Evolutionary conservation across 1,284 basidiomycete genomes (phyloP), one percentile per base, ranked within the genome.

Genomic region (Pyrrhoderma lamaoense): DNA sequence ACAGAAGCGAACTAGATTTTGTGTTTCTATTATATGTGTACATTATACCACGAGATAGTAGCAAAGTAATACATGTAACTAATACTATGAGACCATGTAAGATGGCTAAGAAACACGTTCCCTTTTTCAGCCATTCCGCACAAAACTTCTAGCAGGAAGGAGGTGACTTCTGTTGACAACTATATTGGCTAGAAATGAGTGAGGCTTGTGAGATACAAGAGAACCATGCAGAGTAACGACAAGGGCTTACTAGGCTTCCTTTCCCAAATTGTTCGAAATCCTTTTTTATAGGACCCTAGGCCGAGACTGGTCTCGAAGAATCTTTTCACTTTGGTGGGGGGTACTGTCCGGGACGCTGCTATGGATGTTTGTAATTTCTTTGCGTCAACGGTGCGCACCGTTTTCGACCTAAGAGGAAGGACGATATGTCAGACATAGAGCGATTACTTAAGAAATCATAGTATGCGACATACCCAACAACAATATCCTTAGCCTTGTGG

Each of bases 401-500:
- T 49, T 25, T 52, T 56, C 19, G 50, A 48, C 22, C 54, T 56
- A 44, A 11, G 27, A 5, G 11, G 11, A 11, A 5, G 27, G 5
- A 5, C 27, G 7, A 31, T 5, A 31, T n/a, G n/a, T n/a, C n/a
- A n/a, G n/a, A n/a, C n/a, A n/a, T n/a, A n/a, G n/a, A n/a, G n/a
- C n/a, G n/a, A n/a, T n/a, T n/a, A 16, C 21, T 39, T 27, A 37
- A 31, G 44, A 31, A 49, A 18, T 3, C 16, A 8, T 16, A 27
- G 9, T 18, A 14, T 8, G 5, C n/a, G 16, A 51, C 54, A n/a
- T 22, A 56, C 54, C 54, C 54, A 8, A 56, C 16, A 5, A 56
- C 39, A 23, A 49, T 34, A 22, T 56, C 54, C 31, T 56, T 52
- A 16, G 40, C 31, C 22, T 40, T 25, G 3, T 42, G 14, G 40